phyloP scores from a whole-genome alignment of 1,139 yeast species.

The Trichomonascaceae sp. region DNA sequence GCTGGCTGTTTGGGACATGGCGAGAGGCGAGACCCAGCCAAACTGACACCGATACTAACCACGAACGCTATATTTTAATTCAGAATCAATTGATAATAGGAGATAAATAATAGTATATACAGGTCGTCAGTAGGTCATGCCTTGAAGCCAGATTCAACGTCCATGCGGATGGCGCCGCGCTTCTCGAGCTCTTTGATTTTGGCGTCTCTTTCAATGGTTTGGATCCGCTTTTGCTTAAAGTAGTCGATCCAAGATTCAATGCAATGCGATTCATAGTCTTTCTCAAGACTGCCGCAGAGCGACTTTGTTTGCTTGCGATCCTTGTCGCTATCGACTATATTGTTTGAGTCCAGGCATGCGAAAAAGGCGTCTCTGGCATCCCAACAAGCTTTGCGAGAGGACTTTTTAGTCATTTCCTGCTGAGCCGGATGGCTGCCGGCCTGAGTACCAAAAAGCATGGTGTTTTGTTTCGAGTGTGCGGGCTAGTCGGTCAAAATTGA shows the following conservation, averaged over 20 bases:
- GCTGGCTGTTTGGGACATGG: constrained; percentile 66
- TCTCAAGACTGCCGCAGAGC: constrained; percentile 34
- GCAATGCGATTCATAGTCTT: constrained; percentile 40
- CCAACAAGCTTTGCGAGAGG: constrained; percentile 51
- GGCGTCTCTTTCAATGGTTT: constrained; percentile 40
- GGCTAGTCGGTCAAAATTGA: too few relatives aligned
- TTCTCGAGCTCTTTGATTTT: constrained; percentile 41
- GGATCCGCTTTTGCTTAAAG: constrained; percentile 53
- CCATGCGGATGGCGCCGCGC: constrained; percentile 31
- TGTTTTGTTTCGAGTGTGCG: too few relatives aligned
- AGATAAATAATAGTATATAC: background rate
- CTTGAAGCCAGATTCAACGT: constrained; percentile 4
- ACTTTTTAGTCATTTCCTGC: constrained; percentile 35
- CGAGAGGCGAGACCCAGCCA: too few relatives aligned
- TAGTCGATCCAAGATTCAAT: constrained; percentile 55
- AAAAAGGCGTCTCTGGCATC: constrained; percentile 49
- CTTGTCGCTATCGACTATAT: constrained; percentile 33
- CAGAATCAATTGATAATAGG: background rate
- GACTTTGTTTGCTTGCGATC: constrained; percentile 17
- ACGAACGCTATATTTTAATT: too few relatives aligned
- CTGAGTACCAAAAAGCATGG: too few relatives aligned
- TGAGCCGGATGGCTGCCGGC: constrained; percentile 23
- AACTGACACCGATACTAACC: too few relatives aligned
- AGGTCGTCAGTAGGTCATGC: background rate
- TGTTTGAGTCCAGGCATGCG: constrained; percentile 41